Evolutionary conservation across 768 basidiomycete genomes (phyloP).

Genomic region (Collybia mongolica): DNA sequence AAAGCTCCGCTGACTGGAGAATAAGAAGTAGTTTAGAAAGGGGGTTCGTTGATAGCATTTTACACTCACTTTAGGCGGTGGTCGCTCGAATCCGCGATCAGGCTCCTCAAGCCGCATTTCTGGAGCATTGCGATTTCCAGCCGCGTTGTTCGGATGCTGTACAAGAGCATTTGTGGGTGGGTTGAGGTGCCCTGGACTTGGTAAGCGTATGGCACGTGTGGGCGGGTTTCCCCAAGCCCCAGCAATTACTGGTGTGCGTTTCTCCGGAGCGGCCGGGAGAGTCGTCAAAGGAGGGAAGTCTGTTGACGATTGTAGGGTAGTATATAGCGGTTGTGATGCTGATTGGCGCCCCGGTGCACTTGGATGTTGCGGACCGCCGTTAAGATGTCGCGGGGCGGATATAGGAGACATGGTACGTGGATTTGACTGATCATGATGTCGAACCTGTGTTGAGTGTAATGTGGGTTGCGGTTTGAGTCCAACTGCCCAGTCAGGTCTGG

Average conservation of each 20-base stretch:
- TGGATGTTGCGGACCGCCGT: conserved; percentile 30
- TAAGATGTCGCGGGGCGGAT: conserved; percentile 34
- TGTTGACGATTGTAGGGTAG: conserved; percentile 44
- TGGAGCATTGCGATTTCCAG: conserved; percentile 14
- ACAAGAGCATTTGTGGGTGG: conserved; percentile 27
- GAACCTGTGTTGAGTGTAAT: conserved; percentile 45
- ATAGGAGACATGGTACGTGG: conserved; percentile 42
- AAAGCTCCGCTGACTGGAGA: conserved; percentile 29
- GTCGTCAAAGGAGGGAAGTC: conserved; percentile 74
- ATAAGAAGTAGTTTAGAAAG: neutral
- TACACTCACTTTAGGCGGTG: conserved; percentile 40
- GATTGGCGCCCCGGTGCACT: conserved; percentile 22
- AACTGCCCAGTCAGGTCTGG: conserved; percentile 88
- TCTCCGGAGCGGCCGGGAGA: conserved; percentile 41
- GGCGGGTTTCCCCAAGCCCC: conserved; percentile 74
- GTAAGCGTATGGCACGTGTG: conserved; percentile 50
- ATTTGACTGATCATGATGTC: conserved; percentile 53
- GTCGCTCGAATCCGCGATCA: conserved; percentile 47
- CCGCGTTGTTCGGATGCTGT: conserved; percentile 28
- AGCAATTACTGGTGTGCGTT: conserved; percentile 48
- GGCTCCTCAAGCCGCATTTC: conserved; percentile 39
- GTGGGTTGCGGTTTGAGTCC: conserved; percentile 78
- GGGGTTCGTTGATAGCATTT: neutral
- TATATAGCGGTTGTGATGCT: conserved; percentile 30
- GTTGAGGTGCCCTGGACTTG: conserved; percentile 24